Conservation (phyloP, 768 basidiomycete species). For the Tulasnella sp. region DNA sequence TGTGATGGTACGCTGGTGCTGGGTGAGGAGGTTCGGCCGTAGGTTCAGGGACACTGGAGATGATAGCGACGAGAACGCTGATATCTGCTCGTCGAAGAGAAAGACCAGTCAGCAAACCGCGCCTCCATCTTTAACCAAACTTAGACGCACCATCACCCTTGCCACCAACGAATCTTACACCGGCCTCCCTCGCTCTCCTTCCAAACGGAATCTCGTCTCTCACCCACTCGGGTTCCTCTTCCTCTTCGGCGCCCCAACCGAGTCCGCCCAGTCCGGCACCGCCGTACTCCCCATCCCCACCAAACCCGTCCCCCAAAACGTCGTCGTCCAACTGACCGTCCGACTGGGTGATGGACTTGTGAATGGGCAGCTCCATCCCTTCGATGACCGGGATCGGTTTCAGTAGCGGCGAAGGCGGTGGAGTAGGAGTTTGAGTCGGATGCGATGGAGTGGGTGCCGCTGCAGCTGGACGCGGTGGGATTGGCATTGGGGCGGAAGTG, state of each 20-base stretch:
- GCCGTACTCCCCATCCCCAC: conserved; percentile 24
- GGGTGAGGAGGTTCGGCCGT: background rate
- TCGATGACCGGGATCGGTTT: conserved; percentile 2
- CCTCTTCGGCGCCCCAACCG: conserved; percentile 20
- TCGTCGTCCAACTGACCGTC: conserved; percentile 21
- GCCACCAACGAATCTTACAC: conserved; percentile 73
- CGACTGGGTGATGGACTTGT: background rate
- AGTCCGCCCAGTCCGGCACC: conserved; percentile 13
- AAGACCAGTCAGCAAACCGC: background rate
- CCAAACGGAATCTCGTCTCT: conserved; percentile 78
- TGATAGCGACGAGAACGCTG: conserved; percentile 37
- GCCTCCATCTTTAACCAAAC: background rate
- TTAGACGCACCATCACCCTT: conserved; percentile 75
- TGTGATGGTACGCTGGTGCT: background rate
- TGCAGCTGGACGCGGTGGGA: background rate
- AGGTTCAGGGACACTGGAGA: conserved; percentile 21
- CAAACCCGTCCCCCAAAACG: conserved; percentile 21
- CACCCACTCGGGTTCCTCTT: conserved; percentile 29
- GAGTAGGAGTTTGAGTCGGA: conserved; percentile 8
- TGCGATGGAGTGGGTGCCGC: background rate
- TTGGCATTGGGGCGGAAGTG: background rate
- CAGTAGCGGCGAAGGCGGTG: conserved; percentile 1
- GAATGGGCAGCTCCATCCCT: conserved; percentile 17
- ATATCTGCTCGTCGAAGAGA: conserved; percentile 30
- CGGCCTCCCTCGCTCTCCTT: conserved; percentile 73